Evolutionary conservation across 371 early-diverging fungal species (phyloP).

Genomic region (Chytridium lagenaria): DNA sequence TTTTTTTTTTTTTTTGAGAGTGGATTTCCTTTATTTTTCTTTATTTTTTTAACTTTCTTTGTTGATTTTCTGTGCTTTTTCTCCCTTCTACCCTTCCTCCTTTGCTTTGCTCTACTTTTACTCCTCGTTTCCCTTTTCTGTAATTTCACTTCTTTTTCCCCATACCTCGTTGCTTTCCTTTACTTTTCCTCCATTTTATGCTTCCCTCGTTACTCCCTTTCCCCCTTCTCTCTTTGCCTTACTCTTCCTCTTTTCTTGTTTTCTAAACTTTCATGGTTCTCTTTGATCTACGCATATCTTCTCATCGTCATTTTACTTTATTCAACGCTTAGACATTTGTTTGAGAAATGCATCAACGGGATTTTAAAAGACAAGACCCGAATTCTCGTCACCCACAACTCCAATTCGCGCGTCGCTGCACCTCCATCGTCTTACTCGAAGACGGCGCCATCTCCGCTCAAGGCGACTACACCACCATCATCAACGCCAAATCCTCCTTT

Average conservation of each 20-base stretch:
- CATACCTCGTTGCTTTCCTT: no score
- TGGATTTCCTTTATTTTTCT: no score
- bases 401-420: conserved; percentile 28
- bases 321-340: conserved; percentile 11
- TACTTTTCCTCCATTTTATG: no score
- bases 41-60: not conserved
- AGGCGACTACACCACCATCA: conserved; percentile 40
- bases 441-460: conserved; percentile 69
- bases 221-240: no score
- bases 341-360: conserved; percentile 23
- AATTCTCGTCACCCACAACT: conserved; percentile 60
- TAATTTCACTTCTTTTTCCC: no score
- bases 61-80: not conserved
- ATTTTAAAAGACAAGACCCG: conserved; percentile 29
- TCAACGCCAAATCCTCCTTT: conserved; percentile 24
- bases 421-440: conserved; percentile 56
- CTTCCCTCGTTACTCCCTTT: no score
- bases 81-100: no score
- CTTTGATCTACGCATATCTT: not conserved
- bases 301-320: not conserved
- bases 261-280: no score
- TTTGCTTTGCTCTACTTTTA: no score
- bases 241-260: no score
- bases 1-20: no score
- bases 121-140: no score